Evolutionary conservation across 768 basidiomycete species (phyloP).

Genomic region (Macrolepiota fuliginosa): DNA sequence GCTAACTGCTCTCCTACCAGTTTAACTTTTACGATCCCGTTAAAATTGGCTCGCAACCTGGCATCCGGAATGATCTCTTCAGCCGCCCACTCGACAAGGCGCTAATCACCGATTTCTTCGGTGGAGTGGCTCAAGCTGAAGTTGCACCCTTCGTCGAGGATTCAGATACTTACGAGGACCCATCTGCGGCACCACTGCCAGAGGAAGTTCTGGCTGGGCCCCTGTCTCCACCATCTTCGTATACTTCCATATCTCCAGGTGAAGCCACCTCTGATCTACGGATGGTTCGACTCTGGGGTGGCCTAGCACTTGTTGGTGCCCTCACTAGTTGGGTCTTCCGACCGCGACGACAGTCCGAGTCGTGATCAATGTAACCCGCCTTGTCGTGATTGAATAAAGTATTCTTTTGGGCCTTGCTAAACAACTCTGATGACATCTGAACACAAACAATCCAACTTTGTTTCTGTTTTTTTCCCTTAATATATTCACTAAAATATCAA

Average conservation of each 20-base stretch:
- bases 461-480: neutral
- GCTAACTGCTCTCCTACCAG: constrained; percentile 36
- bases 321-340: neutral
- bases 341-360: neutral
- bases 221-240: neutral
- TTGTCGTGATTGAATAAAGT: neutral
- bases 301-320: neutral
- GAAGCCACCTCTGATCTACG: neutral
- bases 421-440: neutral
- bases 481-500: neutral
- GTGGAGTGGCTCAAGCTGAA: constrained; percentile 85
- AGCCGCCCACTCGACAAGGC: constrained; percentile 56
- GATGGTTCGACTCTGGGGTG: neutral
- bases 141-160: constrained; percentile 26
- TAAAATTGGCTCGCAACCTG: constrained; percentile 81
- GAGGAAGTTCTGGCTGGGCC: no score
- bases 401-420: neutral
- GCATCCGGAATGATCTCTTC: constrained; percentile 88
- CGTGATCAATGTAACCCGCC: neutral
- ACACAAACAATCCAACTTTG: neutral
- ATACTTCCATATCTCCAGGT: neutral
- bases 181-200: no score
- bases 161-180: neutral
- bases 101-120: constrained; percentile 83
- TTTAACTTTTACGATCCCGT: constrained; percentile 76